Conservation (phyloP, 169 alveolate species). For the Plasmodium chabaudi region DNA sequence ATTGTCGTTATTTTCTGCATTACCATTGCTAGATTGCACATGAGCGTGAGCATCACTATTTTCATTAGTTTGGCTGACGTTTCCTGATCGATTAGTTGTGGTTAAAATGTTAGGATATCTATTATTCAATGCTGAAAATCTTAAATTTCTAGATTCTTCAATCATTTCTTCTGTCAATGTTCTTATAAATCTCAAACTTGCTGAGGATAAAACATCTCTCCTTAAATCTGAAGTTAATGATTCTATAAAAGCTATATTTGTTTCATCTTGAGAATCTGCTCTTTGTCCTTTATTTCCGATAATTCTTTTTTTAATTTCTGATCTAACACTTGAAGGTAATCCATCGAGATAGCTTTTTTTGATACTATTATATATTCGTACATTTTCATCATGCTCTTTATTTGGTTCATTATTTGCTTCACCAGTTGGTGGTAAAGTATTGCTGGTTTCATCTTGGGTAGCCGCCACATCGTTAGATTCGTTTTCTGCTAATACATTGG, state of each 20-base stretch:
- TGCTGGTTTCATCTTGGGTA: background rate
- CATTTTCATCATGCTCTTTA: conserved; percentile 26
- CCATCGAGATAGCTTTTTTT: conserved; percentile 70
- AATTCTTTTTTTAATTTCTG: conserved; percentile 68
- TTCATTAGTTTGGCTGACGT: background rate
- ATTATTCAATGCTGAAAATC: conserved; percentile 34
- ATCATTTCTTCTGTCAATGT: conserved; percentile 85
- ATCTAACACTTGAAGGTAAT: conserved; percentile 53
- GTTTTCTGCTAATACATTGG: background rate
- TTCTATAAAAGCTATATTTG: conserved; percentile 84
- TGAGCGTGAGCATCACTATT: background rate
- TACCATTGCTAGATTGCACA: conserved; percentile 4
- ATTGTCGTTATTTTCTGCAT: conserved; percentile 5
- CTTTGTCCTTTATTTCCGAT: conserved; percentile 58
- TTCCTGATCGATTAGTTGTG: conserved; percentile 23
- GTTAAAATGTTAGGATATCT: conserved; percentile 11
- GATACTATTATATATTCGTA: conserved; percentile 53
- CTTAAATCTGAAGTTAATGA: conserved; percentile 85
- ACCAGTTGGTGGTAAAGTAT: background rate
- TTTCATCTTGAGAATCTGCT: conserved; percentile 80
- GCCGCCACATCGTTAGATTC: background rate
- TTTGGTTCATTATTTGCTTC: background rate
- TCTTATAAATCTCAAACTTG: conserved; percentile 81
- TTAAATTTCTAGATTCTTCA: conserved; percentile 83
- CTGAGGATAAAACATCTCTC: conserved; percentile 84